Evolutionary conservation across 805 yeast genomes (phyloP).

Genomic region (Teunomyces atbi): DNA sequence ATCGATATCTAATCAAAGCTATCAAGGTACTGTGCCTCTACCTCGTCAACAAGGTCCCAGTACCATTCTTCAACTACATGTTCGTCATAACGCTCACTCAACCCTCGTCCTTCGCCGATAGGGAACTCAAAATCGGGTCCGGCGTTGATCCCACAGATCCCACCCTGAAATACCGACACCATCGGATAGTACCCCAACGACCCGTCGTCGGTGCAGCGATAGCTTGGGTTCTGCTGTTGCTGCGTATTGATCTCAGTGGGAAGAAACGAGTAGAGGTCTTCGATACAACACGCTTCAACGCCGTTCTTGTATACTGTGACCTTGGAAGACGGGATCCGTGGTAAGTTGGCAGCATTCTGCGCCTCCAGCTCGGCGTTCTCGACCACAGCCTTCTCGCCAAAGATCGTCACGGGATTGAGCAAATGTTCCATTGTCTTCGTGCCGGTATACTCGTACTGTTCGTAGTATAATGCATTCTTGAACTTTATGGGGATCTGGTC

Average conservation of each 20-base stretch:
- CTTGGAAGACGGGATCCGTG: slow-evolving; percentile 54
- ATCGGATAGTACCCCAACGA: slow-evolving; percentile 89
- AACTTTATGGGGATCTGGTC: slow-evolving; percentile 88
- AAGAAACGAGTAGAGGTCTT: slow-evolving; percentile 66
- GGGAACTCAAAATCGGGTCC: slow-evolving; percentile 59
- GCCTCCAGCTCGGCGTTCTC: slow-evolving; percentile 10
- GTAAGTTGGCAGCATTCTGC: slow-evolving; percentile 22
- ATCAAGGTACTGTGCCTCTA: slow-evolving; percentile 60
- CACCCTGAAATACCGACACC: slow-evolving; percentile 77
- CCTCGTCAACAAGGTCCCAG: slow-evolving; percentile 84
- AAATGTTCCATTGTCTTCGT: slow-evolving; percentile 72
- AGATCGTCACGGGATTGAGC: slow-evolving; percentile 66
- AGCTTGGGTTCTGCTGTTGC: slow-evolving; percentile 39
- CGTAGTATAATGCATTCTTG: slow-evolving; percentile 74
- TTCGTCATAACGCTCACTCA: slow-evolving; percentile 63
- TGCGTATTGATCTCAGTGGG: slow-evolving; percentile 64
- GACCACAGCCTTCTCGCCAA: slow-evolving; percentile 64
- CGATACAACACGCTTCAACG: slow-evolving; percentile 61
- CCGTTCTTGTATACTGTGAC: slow-evolving; percentile 81
- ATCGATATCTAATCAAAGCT: slow-evolving; percentile 26
- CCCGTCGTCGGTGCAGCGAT: slow-evolving; percentile 68
- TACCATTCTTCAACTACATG: slow-evolving; percentile 75
- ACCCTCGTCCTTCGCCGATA: slow-evolving; percentile 42
- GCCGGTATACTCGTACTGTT: slow-evolving; percentile 75
- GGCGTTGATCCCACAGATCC: slow-evolving; percentile 67